Evolutionary conservation across 768 basidiomycete genomes (phyloP).

Genomic region (Leccinum variicolor): DNA sequence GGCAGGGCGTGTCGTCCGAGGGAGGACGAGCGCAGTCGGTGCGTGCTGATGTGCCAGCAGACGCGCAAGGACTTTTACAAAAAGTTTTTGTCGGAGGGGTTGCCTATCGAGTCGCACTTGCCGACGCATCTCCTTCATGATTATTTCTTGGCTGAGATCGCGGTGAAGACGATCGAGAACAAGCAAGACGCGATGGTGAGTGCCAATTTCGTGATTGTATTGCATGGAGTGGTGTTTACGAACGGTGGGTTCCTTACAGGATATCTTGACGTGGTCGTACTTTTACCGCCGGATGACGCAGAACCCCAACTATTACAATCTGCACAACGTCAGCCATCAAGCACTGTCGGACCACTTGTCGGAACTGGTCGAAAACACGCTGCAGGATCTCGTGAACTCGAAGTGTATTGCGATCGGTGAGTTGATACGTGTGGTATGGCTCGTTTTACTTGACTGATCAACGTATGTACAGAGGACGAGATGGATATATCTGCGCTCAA

Average conservation of each 20-base stretch:
- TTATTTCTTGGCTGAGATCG: constrained; percentile 97
- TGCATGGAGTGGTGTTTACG: background rate
- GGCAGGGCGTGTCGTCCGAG: constrained; percentile 92
- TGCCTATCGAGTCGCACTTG: constrained; percentile 95
- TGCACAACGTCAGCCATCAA: constrained; percentile 93
- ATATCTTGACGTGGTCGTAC: constrained; percentile 98
- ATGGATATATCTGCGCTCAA: constrained; percentile 92
- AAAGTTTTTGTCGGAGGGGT: constrained; percentile 95
- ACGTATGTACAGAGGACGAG: constrained; percentile 61
- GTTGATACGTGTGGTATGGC: constrained; percentile 15
- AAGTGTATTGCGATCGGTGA: constrained; percentile 90
- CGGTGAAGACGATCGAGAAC: constrained; percentile 98
- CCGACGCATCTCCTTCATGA: constrained; percentile 90
- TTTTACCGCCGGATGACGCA: constrained; percentile 98
- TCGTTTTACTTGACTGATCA: background rate
- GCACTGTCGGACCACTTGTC: constrained; percentile 95
- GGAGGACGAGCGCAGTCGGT: constrained; percentile 87
- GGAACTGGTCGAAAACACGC: constrained; percentile 90
- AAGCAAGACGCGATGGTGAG: constrained; percentile 93
- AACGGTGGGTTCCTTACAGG: constrained; percentile 40
- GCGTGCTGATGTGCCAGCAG: constrained; percentile 96
- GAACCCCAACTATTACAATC: constrained; percentile 93
- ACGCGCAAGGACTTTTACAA: constrained; percentile 99
- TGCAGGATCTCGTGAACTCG: constrained; percentile 88
- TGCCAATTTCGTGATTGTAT: background rate